Evolutionary conservation across 306 rosid genomes (phyloP), one percentile per base, ranked within the genome.

Genomic region (Rubus idaeus): DNA sequence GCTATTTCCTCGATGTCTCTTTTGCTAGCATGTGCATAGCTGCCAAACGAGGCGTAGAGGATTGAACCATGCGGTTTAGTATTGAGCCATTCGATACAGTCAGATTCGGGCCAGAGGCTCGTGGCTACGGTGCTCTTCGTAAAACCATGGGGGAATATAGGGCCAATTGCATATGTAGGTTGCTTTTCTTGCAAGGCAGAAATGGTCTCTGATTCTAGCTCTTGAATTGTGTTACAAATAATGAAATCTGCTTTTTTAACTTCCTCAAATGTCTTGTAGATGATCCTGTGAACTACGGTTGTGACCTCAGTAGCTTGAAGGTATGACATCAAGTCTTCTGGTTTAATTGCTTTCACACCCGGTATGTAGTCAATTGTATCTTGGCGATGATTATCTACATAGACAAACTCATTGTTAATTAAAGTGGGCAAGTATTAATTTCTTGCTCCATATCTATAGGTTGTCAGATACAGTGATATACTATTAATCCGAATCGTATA

Each of bases 181-280:
- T 80, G 79, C 78, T 74, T 74, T 17, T 74, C 55, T 74, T 74
- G 83, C 12, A 80, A 47, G 44, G 79, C 83, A 18, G 70, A 20
- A 10, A 80, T 80, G n/a, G 75, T 67, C 16, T 67, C 63, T 5
- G 79, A 74, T 46, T 80, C 83, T 2, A 80, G 79, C 79, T 80
- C 83, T 80, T 80, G 75, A 18, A 74, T 13, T 3, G 79, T 56
- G 75, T 80, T 74, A 10, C 60, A 66, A 5, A 80, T 2, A 67
- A 80, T 17, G 42, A 74, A 74, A 62, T 80, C 83, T n/a, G 75
- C 79, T 20, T 41, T 20, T 68, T 74, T 68, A 3, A 67, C 75
- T 30, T 80, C 79, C 6, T 37, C 45, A 74, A 68, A 80, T 45
- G 79, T 75, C 45, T 80, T 67, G 74, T 1, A 35, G 57, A 80